phyloP scores from a whole-genome alignment of 352 stramenopile species.

The Globisporangium spiculum region DNA sequence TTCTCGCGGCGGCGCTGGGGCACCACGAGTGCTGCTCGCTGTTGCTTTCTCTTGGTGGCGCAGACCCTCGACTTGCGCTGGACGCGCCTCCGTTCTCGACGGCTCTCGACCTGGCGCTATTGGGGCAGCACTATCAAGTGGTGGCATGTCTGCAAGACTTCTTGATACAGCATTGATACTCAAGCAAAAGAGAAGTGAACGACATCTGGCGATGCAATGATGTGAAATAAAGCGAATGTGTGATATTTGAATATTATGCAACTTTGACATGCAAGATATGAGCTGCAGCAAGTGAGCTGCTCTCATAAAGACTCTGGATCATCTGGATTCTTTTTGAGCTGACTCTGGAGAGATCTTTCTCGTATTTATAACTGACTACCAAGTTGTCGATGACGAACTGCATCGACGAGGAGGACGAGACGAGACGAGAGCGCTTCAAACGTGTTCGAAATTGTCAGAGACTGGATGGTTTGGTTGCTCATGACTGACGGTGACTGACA shows the following conservation, averaged over 20 bases:
- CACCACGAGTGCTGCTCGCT: conserved; percentile 12
- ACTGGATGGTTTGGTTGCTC: not conserved
- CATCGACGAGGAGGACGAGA: not conserved
- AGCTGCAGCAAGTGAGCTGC: not conserved
- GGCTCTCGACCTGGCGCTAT: conserved; percentile 19
- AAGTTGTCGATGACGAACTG: not conserved
- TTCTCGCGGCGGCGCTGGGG: conserved; percentile 12
- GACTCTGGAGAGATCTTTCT: not conserved
- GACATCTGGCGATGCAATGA: not conserved
- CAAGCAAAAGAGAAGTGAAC: not conserved
- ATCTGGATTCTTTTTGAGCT: not conserved
- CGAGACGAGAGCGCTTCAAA: not conserved
- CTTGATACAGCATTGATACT: not conserved
- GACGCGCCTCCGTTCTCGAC: conserved; percentile 15
- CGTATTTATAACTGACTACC: not conserved
- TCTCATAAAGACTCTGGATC: not conserved
- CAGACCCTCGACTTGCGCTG: conserved; percentile 15
- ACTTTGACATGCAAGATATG: not conserved
- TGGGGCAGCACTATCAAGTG: conserved; percentile 10
- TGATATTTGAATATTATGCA: not conserved
- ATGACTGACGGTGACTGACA: not conserved
- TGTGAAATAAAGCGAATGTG: not conserved
- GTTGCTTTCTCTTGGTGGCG: conserved; percentile 10
- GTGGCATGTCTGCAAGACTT: conserved; percentile 9
- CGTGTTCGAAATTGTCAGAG: not conserved